Percentiles rank a stretch among this genome's conserved stretches.
phyloP scores from a whole-genome alignment of 257 asterid species.

The Rhazya stricta region DNA sequence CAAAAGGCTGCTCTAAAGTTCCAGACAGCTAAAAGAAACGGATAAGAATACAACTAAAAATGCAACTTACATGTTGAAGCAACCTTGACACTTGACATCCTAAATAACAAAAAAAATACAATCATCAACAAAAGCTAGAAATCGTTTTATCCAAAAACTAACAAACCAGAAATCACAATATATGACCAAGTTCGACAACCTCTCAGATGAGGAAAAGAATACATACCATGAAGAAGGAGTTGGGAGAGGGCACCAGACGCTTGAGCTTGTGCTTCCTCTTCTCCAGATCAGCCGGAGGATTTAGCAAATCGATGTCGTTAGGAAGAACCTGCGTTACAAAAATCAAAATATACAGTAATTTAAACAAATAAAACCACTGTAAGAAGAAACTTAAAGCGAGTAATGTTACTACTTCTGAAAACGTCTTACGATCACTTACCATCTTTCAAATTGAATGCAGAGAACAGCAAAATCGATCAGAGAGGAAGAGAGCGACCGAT shows the following conservation, averaged over 20 bases:
- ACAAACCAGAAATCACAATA: background rate
- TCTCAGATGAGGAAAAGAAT: background rate
- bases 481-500: background rate
- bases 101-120: background rate
- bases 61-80: constrained; percentile 54
- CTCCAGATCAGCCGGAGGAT: constrained; percentile 68
- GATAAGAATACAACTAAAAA: background rate
- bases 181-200: background rate
- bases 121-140: background rate
- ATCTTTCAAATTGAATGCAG: background rate
- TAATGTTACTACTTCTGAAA: too few species aligned
- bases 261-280: constrained; percentile 78
- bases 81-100: constrained; percentile 68
- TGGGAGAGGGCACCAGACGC: constrained; percentile 55
- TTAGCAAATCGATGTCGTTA: constrained; percentile 52
- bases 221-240: constrained; percentile 49
- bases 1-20: background rate
- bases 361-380: background rate
- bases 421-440: constrained; percentile 4
- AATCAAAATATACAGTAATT: background rate
- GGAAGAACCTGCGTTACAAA: constrained; percentile 37
- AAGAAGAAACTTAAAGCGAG: background rate
- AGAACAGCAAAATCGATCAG: too few species aligned
- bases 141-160: background rate
- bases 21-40: background rate